phyloP scores from a whole-genome alignment of 768 basidiomycete species.

The Tricholoma sp. region DNA sequence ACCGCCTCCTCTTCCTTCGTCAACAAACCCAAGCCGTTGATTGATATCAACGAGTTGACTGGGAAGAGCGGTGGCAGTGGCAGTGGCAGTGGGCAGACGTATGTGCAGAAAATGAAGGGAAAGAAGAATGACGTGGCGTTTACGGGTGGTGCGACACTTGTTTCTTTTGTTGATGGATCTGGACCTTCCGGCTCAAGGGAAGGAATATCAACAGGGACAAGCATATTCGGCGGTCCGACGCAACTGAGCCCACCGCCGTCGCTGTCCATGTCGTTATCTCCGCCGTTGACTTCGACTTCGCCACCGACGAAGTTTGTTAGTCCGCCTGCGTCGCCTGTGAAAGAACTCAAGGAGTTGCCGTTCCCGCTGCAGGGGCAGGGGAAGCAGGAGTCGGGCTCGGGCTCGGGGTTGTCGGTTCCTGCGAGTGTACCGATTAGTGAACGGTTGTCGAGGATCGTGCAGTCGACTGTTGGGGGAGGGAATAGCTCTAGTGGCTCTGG shows the following conservation, averaged over 20 bases:
- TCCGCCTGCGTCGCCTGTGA: slow-evolving; percentile 30
- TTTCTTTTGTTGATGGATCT: not conserved
- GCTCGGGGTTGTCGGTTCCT: too few species aligned
- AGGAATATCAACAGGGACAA: not conserved
- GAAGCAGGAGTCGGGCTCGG: slow-evolving; percentile 9
- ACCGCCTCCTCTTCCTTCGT: slow-evolving; percentile 5
- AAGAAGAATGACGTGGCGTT: slow-evolving; percentile 28
- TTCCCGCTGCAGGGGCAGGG: not conserved
- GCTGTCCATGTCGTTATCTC: not conserved
- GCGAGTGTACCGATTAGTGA: slow-evolving; percentile 32
- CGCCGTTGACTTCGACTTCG: slow-evolving; percentile 16
- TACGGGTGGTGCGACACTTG: slow-evolving; percentile 31
- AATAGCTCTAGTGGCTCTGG: slow-evolving; percentile 1
- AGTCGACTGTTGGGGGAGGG: slow-evolving; percentile 15
- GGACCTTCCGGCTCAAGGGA: too few species aligned
- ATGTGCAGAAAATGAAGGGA: slow-evolving; percentile 8
- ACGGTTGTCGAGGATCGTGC: slow-evolving; percentile 35
- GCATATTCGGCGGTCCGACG: slow-evolving; percentile 15
- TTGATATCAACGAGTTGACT: slow-evolving; percentile 45
- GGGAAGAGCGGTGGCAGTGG: not conserved
- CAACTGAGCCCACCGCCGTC: slow-evolving; percentile 4
- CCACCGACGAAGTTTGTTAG: slow-evolving; percentile 33
- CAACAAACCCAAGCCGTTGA: slow-evolving; percentile 35
- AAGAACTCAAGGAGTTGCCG: slow-evolving; percentile 12
- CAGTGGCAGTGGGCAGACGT: slow-evolving; percentile 2